phyloP scores from a whole-genome alignment of 192 early-diverging fungal species.

The Dissophora ornata region DNA sequence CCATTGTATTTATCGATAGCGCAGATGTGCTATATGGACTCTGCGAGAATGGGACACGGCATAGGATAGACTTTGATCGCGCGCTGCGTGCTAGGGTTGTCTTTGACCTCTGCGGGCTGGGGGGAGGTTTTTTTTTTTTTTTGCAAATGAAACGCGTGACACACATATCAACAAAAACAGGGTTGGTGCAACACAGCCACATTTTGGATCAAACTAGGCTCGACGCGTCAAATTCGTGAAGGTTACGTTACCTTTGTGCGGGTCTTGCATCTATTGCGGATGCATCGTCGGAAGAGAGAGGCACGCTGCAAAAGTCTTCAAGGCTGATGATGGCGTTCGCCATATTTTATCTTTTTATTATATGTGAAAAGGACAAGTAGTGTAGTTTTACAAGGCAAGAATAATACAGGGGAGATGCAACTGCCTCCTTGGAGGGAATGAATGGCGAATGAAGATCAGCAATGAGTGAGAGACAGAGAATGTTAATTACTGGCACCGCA shows the following conservation, averaged over 20 bases:
- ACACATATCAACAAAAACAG: too few species aligned
- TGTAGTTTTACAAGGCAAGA: too few species aligned
- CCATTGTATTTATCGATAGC: background rate
- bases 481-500: background rate
- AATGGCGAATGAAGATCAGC: background rate
- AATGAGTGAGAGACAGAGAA: background rate
- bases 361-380: background rate
- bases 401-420: too few species aligned
- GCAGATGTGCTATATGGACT: constrained; percentile 14
- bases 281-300: background rate
- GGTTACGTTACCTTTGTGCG: background rate
- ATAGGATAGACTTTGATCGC: constrained; percentile 15
- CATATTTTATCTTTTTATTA: background rate
- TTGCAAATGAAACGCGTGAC: too few species aligned
- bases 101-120: background rate
- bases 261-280: background rate
- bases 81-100: background rate
- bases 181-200: too few species aligned
- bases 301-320: background rate
- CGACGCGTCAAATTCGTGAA: too few species aligned
- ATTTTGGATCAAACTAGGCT: too few species aligned
- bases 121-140: too few species aligned
- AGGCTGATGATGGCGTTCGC: background rate
- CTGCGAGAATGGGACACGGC: constrained; percentile 33
- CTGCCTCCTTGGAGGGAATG: too few species aligned